Conservation (phyloP, 2,329 filamentous ascomycete genomes). For the Calonectria henricotiae region DNA sequence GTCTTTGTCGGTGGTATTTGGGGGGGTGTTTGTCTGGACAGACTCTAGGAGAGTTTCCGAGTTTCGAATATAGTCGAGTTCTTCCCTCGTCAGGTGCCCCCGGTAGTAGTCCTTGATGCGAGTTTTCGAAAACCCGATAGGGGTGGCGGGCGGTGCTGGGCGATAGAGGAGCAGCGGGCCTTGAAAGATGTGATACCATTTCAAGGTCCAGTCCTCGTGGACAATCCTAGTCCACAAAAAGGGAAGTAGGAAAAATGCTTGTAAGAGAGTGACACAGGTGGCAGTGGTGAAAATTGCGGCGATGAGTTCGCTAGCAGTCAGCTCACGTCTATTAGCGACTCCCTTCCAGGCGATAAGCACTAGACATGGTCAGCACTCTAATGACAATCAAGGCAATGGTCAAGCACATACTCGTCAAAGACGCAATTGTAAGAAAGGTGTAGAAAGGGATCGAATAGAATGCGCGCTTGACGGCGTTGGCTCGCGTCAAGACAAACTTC, state of each 20-base stretch:
- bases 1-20: constrained; percentile 51
- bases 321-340: constrained; percentile 47
- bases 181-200: constrained; percentile 64
- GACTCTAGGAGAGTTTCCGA: constrained; percentile 58
- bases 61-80: constrained; percentile 60
- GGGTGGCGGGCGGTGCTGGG: constrained; percentile 56
- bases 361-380: constrained; percentile 39
- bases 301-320: constrained; percentile 49
- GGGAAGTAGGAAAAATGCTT: constrained; percentile 68
- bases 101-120: constrained; percentile 67
- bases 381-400: background rate
- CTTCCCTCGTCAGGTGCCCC: constrained; percentile 65
- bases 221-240: constrained; percentile 68
- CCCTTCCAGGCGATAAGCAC: constrained; percentile 71
- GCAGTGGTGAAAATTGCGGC: constrained; percentile 64
- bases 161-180: constrained; percentile 66
- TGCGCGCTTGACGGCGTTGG: constrained; percentile 55
- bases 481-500: constrained; percentile 52
- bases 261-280: constrained; percentile 60
- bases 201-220: constrained; percentile 68
- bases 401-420: constrained; percentile 55
- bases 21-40: constrained; percentile 51
- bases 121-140: constrained; percentile 61
- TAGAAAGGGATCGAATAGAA: constrained; percentile 59
- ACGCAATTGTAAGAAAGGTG: constrained; percentile 58